These are phyloP conservation scores for Podospora appendiculata DNA, from an alignment of 495 filamentous ascomycete genomes.

Conservation along the genomic window DNA sequence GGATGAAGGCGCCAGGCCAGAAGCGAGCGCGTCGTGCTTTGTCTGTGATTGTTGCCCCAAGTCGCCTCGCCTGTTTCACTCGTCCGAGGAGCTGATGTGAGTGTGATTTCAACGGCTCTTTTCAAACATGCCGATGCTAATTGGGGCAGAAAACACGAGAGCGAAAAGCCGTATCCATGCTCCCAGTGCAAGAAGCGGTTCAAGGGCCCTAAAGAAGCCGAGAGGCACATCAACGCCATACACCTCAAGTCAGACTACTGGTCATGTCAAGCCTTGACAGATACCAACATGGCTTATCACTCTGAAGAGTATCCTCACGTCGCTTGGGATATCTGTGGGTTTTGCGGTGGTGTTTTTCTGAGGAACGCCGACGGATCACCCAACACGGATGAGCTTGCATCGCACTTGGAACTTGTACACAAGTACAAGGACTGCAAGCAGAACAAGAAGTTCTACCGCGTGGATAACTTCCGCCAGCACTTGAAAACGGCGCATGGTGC, in stretches of 20 bases:
- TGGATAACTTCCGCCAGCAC: slow-evolving; percentile 87
- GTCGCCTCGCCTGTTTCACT: slow-evolving; percentile 78
- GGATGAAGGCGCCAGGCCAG: background rate
- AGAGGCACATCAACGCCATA: slow-evolving; percentile 80
- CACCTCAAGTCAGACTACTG: slow-evolving; percentile 80
- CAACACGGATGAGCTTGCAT: slow-evolving; percentile 33
- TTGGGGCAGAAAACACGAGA: slow-evolving; percentile 47
- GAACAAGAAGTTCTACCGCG: slow-evolving; percentile 79
- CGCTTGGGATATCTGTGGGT: slow-evolving; percentile 65
- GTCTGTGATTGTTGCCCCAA: slow-evolving; percentile 85
- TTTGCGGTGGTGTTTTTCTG: slow-evolving; percentile 77
- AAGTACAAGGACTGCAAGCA: slow-evolving; percentile 83
- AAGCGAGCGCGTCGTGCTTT: slow-evolving; percentile 1
- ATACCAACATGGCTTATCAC: slow-evolving; percentile 55
- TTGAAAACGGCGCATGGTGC: slow-evolving; percentile 68
- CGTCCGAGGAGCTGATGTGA: slow-evolving; percentile 61
- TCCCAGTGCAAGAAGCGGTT: slow-evolving; percentile 75
- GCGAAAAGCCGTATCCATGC: slow-evolving; percentile 78
- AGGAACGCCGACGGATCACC: slow-evolving; percentile 45
- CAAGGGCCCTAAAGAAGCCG: slow-evolving; percentile 87
- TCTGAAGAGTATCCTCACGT: slow-evolving; percentile 37
- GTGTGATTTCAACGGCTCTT: slow-evolving; percentile 14
- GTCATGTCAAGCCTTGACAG: slow-evolving; percentile 64
- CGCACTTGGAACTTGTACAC: slow-evolving; percentile 65
- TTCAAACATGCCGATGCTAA: background rate